Conservation (phyloP, 1,139 yeast genomes). For the Geotrichum carabidarum region DNA sequence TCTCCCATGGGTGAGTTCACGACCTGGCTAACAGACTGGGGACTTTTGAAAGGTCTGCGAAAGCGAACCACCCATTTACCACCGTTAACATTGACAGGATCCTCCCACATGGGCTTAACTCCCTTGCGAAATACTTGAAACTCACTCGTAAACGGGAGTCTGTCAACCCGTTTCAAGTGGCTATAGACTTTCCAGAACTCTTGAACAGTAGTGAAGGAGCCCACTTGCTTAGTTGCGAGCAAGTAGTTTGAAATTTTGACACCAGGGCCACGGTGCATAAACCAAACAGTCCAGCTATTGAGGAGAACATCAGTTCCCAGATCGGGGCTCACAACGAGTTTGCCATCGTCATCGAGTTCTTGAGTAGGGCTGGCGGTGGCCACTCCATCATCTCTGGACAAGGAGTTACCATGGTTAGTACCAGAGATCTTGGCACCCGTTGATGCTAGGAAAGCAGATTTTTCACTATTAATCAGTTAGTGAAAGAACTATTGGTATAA, state of each 20-base stretch:
- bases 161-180: slow-evolving; percentile 46
- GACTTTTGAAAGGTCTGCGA: slow-evolving; percentile 30
- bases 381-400: neutral
- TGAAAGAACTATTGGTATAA: slow-evolving; percentile 5
- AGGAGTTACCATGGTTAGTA: neutral
- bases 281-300: slow-evolving; percentile 37
- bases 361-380: too few relatives aligned
- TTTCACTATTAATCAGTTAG: slow-evolving; percentile 20
- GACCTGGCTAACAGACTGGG: slow-evolving; percentile 6
- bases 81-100: slow-evolving; percentile 56
- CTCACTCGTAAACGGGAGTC: slow-evolving; percentile 53
- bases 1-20: slow-evolving; percentile 5
- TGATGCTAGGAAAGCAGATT: slow-evolving; percentile 28
- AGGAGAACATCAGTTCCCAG: slow-evolving; percentile 25
- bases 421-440: slow-evolving; percentile 22
- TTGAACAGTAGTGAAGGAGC: slow-evolving; percentile 46
- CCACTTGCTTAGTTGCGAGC: slow-evolving; percentile 35
- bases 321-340: slow-evolving; percentile 22
- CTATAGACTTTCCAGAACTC: slow-evolving; percentile 57
- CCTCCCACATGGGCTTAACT: slow-evolving; percentile 69
- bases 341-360: slow-evolving; percentile 20
- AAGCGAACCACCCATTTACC: slow-evolving; percentile 64
- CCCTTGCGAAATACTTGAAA: slow-evolving; percentile 59
- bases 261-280: slow-evolving; percentile 38
- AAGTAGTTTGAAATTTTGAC: slow-evolving; percentile 36